Percentiles rank a stretch among this genome's conserved stretches.
Conservation (phyloP, 2,329 filamentous ascomycete species). For the Lecanosticta acicola region DNA sequence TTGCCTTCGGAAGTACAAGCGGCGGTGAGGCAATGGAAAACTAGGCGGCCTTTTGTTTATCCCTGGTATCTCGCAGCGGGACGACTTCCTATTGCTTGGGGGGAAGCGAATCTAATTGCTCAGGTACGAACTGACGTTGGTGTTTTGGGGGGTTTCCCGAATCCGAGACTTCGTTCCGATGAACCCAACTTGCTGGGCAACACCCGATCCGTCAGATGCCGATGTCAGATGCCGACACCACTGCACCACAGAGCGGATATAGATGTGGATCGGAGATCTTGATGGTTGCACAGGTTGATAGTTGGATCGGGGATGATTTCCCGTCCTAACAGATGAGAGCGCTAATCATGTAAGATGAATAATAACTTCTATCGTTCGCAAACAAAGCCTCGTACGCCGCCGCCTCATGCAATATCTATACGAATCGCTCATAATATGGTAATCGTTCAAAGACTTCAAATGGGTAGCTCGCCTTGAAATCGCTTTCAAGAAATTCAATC, state of each 20-base stretch:
- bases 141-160: not conserved
- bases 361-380: too few species aligned
- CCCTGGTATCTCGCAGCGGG: not conserved
- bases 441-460: not conserved
- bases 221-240: too few species aligned
- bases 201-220: not conserved
- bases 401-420: not conserved
- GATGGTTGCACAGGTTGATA: too few species aligned
- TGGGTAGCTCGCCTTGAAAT: constrained; percentile 1
- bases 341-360: too few species aligned
- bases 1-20: not conserved
- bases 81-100: not conserved
- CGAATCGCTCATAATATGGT: not conserved
- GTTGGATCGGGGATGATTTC: too few species aligned
- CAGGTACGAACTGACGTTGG: not conserved
- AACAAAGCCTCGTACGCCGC: too few species aligned
- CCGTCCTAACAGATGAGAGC: too few species aligned
- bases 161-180: too few species aligned
- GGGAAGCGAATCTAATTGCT: not conserved
- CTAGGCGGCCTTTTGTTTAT: not conserved
- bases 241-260: too few species aligned
- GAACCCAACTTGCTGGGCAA: too few species aligned
- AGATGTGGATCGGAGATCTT: too few species aligned
- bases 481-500: not conserved
- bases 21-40: not conserved